Evolutionary conservation across 768 basidiomycete species (phyloP).

Genomic region (Suillus paluster): DNA sequence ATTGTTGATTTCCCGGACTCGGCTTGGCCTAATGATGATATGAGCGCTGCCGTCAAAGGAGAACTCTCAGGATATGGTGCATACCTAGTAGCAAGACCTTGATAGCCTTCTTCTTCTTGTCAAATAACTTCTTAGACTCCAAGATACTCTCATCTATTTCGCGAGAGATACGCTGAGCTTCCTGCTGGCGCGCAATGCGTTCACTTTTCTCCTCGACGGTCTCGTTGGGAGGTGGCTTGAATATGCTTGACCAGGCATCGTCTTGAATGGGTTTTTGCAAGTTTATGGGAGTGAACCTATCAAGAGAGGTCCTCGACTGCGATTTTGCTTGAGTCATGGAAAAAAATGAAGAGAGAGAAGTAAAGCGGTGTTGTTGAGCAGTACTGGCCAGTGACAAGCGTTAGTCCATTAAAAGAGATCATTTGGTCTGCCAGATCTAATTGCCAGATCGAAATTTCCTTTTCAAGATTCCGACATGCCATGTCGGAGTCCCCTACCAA

Average conservation of each 20-base stretch:
- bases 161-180: constrained; percentile 23
- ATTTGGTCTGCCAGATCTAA: not conserved
- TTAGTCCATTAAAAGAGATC: constrained; percentile 1
- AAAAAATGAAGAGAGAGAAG: not conserved
- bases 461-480: not conserved
- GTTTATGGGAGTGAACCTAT: not conserved
- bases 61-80: rapidly evolving
- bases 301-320: not conserved
- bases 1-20: constrained; percentile 38
- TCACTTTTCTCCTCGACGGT: not conserved
- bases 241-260: constrained; percentile 28
- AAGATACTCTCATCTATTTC: constrained; percentile 38
- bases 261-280: constrained; percentile 10
- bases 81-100: constrained; percentile 34
- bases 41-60: not conserved
- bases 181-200: constrained; percentile 24
- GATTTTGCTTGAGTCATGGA: constrained; percentile 1
- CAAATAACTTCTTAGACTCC: constrained; percentile 21
- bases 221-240: constrained; percentile 25
- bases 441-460: constrained; percentile 3
- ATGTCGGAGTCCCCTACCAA: not conserved
- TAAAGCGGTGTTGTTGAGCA: not conserved
- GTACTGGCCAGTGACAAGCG: not conserved
- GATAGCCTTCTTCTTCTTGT: constrained; percentile 32
- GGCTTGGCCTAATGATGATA: constrained; percentile 26